Evolutionary conservation across 371 early-diverging fungal species (phyloP).

Genomic region (Mortierella sp.): DNA sequence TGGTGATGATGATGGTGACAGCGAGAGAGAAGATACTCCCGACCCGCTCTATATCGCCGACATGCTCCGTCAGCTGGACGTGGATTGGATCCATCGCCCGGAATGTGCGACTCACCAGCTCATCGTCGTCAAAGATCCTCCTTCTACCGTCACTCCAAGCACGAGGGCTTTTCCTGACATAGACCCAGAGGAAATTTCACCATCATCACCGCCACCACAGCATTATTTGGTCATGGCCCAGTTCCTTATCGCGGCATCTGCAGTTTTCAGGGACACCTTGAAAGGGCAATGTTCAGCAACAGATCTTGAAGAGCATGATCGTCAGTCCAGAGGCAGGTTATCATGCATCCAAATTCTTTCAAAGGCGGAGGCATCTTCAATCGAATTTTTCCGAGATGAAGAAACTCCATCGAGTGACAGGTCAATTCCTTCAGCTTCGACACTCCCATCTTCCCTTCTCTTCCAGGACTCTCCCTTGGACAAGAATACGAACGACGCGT

Average conservation of each 20-base stretch:
- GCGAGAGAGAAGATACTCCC: neutral
- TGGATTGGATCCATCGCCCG: conserved; percentile 16
- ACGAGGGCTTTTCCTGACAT: too few relatives aligned
- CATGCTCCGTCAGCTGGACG: conserved; percentile 12
- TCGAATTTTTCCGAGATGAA: too few relatives aligned
- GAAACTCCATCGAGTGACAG: too few relatives aligned
- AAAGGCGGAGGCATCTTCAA: too few relatives aligned
- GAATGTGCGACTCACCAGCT: conserved; percentile 25
- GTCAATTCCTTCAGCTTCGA: too few relatives aligned
- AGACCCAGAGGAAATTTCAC: neutral
- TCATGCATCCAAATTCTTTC: too few relatives aligned
- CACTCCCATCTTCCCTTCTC: too few relatives aligned
- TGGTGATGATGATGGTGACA: neutral
- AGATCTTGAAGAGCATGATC: too few relatives aligned
- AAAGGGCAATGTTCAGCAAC: neutral
- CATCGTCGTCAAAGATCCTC: conserved; percentile 2
- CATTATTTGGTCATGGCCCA: conserved; percentile 21
- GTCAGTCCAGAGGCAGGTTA: too few relatives aligned
- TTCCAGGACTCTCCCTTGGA: neutral
- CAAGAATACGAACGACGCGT: neutral
- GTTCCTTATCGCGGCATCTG: conserved; percentile 30
- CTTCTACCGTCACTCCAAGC: neutral
- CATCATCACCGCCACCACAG: neutral
- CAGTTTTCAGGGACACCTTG: conserved; percentile 25
- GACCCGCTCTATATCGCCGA: conserved; percentile 14